A percentile compares a stretch with the other conserved stretches of the same genome.
Evolutionary conservation across 2,329 filamentous ascomycete genomes (phyloP).

Genomic region (Ophiognomonia clavigignenti-juglandacearum): DNA sequence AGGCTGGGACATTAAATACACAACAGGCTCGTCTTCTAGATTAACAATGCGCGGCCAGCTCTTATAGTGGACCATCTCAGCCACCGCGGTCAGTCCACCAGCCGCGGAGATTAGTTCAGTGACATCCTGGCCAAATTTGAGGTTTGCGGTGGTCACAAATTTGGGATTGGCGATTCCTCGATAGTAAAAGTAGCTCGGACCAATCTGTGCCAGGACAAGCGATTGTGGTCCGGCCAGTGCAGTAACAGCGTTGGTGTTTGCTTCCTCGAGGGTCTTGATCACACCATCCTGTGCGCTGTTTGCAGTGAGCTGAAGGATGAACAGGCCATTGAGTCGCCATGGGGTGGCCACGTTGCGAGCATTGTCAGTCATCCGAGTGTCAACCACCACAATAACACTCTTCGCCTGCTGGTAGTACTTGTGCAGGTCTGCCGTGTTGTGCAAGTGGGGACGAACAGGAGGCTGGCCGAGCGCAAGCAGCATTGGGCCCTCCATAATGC

Average conservation of each 20-base stretch:
- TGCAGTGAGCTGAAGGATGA: not conserved
- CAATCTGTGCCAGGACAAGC: not conserved
- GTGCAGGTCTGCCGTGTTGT: not conserved
- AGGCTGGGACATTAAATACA: too few relatives aligned
- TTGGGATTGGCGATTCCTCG: not conserved
- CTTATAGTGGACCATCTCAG: not conserved
- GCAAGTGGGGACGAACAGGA: not conserved
- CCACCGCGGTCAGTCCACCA: not conserved
- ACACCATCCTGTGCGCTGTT: not conserved
- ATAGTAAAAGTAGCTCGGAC: not conserved
- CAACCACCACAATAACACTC: not conserved
- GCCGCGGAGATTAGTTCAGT: not conserved
- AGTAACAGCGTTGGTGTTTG: not conserved
- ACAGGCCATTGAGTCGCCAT: not conserved
- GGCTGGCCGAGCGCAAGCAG: not conserved
- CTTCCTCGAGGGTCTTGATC: not conserved
- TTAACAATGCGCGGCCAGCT: not conserved
- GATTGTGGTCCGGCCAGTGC: not conserved
- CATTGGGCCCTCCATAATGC: not conserved
- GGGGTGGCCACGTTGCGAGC: not conserved
- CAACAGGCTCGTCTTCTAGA: too few relatives aligned
- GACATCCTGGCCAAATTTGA: not conserved
- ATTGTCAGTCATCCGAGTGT: not conserved
- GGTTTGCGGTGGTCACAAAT: not conserved
- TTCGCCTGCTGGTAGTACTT: not conserved